Percentiles rank a stretch among this genome's conserved stretches.
These are phyloP conservation scores for Boletus tomentosulus DNA, from an alignment of 768 basidiomycete genomes.

Conservation along the genomic window DNA sequence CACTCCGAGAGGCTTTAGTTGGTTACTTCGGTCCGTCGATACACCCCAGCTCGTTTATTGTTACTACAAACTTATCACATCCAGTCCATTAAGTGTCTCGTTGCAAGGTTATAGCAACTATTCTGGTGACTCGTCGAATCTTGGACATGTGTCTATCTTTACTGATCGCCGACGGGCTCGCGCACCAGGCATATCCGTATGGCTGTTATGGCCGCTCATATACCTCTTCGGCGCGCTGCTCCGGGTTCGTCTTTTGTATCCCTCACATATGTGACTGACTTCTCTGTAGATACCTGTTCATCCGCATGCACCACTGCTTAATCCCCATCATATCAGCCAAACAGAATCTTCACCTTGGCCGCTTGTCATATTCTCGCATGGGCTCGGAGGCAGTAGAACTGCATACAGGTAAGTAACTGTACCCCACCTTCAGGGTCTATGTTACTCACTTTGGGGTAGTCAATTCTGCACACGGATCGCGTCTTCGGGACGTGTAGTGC, in stretches of 20 bases:
- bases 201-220: constrained; percentile 41
- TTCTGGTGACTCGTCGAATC: constrained; percentile 33
- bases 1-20: constrained; percentile 43
- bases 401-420: constrained; percentile 57
- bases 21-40: constrained; percentile 51
- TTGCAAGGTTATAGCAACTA: constrained; percentile 48
- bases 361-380: constrained; percentile 81
- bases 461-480: constrained; percentile 73
- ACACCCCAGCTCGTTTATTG: background rate
- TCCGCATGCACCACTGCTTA: constrained; percentile 49
- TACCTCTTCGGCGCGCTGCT: constrained; percentile 49
- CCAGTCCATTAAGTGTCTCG: constrained; percentile 40
- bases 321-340: constrained; percentile 12
- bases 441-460: constrained; percentile 29
- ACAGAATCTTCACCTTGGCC: constrained; percentile 50
- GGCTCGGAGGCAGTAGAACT: constrained; percentile 68
- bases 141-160: background rate
- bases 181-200: constrained; percentile 22
- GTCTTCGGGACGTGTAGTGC: constrained; percentile 73
- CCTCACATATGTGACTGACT: background rate
- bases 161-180: background rate
- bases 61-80: background rate
- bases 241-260: constrained; percentile 33
- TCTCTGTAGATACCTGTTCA: constrained; percentile 51
- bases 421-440: background rate